Percentiles rank a stretch among this genome's conserved stretches.
Evolutionary conservation across 2,329 filamentous ascomycete genomes (phyloP).

Genomic region (Pseudocercospora macadamiae): DNA sequence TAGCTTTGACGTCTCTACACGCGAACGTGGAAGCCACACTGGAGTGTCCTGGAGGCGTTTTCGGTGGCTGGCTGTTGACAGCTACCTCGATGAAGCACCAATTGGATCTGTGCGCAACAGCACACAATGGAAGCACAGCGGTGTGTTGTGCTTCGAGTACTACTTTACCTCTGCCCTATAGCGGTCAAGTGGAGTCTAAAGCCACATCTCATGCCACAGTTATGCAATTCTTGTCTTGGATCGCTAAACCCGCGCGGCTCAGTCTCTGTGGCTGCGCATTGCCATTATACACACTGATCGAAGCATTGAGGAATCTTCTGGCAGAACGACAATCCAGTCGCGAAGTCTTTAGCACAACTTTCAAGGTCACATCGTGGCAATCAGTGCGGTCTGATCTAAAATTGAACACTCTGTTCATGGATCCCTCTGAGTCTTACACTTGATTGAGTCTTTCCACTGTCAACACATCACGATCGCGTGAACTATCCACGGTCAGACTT

Average conservation of each 20-base stretch:
- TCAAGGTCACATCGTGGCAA: too few species aligned
- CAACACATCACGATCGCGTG: too few species aligned
- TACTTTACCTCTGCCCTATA: not conserved
- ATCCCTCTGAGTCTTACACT: too few species aligned
- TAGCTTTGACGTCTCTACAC: not conserved
- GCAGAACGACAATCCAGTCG: too few species aligned
- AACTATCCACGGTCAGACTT: too few species aligned
- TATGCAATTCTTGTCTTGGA: too few species aligned
- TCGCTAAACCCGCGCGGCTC: not conserved
- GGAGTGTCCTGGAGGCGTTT: slow-evolving; percentile 1
- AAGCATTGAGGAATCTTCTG: too few species aligned
- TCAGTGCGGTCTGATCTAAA: too few species aligned
- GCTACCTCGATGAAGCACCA: not conserved
- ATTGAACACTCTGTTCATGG: too few species aligned
- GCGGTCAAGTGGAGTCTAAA: not conserved
- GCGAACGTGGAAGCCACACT: slow-evolving; percentile 2
- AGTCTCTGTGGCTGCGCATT: not conserved
- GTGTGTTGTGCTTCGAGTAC: not conserved
- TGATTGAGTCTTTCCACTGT: too few species aligned
- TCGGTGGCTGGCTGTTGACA: not conserved
- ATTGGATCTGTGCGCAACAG: not conserved
- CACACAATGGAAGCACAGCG: not conserved
- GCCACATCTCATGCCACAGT: not conserved
- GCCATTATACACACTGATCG: too few species aligned
- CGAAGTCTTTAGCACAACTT: too few species aligned